Conservation (phyloP, 2,329 filamentous ascomycete species). For the Trichoderma koningiopsis region DNA sequence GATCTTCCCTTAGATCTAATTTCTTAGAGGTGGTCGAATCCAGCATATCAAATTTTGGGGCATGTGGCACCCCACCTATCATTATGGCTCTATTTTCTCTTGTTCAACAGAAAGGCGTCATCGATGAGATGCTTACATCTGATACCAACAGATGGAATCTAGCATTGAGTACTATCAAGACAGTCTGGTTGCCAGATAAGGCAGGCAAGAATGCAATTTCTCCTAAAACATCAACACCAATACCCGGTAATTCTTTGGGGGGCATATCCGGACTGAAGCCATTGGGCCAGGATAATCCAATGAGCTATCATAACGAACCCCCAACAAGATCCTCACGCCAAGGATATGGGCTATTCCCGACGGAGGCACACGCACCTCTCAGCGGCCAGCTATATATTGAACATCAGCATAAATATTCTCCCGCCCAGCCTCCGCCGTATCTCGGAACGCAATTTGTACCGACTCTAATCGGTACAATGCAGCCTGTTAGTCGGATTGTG, state of each 20-base stretch:
- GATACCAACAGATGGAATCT: constrained; percentile 18
- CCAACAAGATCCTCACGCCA: background rate
- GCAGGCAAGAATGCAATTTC: background rate
- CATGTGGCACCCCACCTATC: constrained; percentile 10
- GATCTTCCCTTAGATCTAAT: constrained; percentile 19
- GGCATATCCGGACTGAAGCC: background rate
- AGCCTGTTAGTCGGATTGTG: background rate
- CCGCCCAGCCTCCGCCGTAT: constrained; percentile 3
- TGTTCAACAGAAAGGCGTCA: constrained; percentile 11
- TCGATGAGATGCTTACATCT: constrained; percentile 16
- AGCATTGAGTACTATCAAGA: constrained; percentile 3
- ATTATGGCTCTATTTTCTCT: constrained; percentile 12
- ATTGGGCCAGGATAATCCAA: background rate
- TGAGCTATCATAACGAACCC: background rate
- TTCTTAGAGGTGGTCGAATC: constrained; percentile 19
- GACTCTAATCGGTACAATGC: background rate
- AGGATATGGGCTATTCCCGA: constrained; percentile 11
- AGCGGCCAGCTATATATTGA: background rate
- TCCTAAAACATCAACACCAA: background rate
- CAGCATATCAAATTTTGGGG: constrained; percentile 16
- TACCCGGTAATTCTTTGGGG: background rate
- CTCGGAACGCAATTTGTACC: background rate
- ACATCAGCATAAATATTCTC: constrained; percentile 19
- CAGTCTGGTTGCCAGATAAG: constrained; percentile 3
- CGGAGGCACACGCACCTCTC: background rate